phyloP scores from a whole-genome alignment of 202 grass and related monocot genomes.

The Zoysia matrella region DNA sequence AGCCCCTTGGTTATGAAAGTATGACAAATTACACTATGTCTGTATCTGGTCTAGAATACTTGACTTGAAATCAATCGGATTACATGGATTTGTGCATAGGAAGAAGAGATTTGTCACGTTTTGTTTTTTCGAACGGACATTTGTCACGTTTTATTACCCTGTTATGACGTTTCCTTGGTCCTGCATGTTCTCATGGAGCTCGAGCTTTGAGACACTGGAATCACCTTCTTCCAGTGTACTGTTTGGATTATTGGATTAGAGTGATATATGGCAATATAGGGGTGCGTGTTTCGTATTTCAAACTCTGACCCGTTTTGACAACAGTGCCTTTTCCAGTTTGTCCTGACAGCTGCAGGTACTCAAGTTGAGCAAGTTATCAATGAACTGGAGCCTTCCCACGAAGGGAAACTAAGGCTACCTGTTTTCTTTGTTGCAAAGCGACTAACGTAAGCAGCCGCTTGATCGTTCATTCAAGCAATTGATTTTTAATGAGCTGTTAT shows the following conservation, averaged over 20 bases:
- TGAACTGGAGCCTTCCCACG: conserved; percentile 56
- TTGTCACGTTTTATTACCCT: not conserved
- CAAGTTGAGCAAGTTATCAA: conserved; percentile 67
- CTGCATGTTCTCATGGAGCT: not conserved
- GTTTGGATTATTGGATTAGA: not conserved
- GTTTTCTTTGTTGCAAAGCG: conserved; percentile 78
- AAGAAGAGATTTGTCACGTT: not conserved
- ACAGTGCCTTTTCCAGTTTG: conserved; percentile 68
- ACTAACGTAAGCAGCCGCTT: conserved; percentile 69
- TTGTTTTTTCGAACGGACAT: not conserved
- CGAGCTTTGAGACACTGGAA: not conserved
- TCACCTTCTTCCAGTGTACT: not conserved
- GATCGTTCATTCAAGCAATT: conserved; percentile 17
- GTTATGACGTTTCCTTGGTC: not conserved
- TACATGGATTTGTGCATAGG: not conserved
- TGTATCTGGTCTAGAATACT: not conserved
- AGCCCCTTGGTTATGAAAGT: not conserved
- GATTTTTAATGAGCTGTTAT: not conserved
- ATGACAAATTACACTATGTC: not conserved
- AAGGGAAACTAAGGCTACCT: conserved; percentile 77
- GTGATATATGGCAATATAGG: not conserved
- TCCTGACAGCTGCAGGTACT: conserved; percentile 90
- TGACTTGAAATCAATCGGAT: not conserved
- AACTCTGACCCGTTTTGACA: conserved; percentile 24
- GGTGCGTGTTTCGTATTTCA: conserved; percentile 16